Base-by-base conservation (phyloP, 371 early-diverging fungal genomes). In the Nematocida ausubeli region DNA sequence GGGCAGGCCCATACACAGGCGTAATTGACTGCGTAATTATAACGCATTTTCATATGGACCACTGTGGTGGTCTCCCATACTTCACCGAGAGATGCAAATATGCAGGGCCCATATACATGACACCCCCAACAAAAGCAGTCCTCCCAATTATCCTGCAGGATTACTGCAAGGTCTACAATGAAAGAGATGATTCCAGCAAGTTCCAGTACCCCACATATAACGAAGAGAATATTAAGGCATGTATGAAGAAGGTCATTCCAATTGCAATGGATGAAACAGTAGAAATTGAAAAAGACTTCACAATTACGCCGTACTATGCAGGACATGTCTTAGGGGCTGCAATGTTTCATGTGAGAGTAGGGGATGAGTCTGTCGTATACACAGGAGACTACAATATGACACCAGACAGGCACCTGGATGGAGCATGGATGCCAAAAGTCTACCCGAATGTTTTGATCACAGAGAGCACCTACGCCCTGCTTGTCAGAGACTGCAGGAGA, bases 331-430 rank as follows among this genome's bases (percentile, higher is more conserved):
- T 95, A n/a, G 96, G 96, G 2, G 96, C 96, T 0, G 95, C 92
- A 35, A 95, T 95, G 95, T 91, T 94, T 79, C 90, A 93, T 81
- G 88, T 92, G 9, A 86, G 89, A 2, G 79, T 81, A 22, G 83
- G 81, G 28, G 91, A 3, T 85, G 88, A 57, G 68, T 73, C 70
- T 1, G 88, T 92, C 1, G 92, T 95, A 3, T 95, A 95, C 83
- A 95, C 96, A 3, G 96, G 96, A 32, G 96, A 95, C 84, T 95
- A 92, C 87, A 95, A 94, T 82, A 95, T 93, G 91, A 92, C 93
- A 2, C 92, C 95, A 0, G 95, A 95, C 87, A 88, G 92, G 49
- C 95, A 95, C 82, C 84, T 95, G 30, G 94, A 93, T 7, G 88
- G 90, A 7, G 96, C 96, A 0, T 93, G 91, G 90, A 92, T 95